These are phyloP conservation scores for Craterostigma plantagineum DNA, from an alignment of 257 asterid genomes.

Conservation along the genomic window DNA sequence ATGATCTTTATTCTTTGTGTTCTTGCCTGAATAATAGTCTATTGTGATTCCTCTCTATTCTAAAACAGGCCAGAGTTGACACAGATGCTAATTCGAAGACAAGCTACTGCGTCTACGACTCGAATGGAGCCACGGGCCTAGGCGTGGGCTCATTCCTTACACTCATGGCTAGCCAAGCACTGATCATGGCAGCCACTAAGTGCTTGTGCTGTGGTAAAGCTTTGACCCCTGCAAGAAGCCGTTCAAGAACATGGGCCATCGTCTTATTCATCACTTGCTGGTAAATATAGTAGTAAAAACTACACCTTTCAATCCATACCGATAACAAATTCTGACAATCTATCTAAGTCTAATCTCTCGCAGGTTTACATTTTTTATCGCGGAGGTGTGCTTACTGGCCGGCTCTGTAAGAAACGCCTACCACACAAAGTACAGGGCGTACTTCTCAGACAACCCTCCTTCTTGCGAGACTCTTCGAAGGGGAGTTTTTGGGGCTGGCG, in stretches of 20 bases:
- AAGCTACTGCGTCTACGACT: slow-evolving; percentile 42
- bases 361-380: slow-evolving; percentile 57
- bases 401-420: slow-evolving; percentile 67
- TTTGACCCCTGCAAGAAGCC: slow-evolving; percentile 51
- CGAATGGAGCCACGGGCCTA: slow-evolving; percentile 54
- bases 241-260: slow-evolving; percentile 53
- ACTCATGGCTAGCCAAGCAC: slow-evolving; percentile 53
- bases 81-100: slow-evolving; percentile 11
- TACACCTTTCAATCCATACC: too few relatives aligned
- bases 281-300: slow-evolving; percentile 28
- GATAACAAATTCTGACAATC: too few relatives aligned
- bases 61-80: slow-evolving; percentile 28
- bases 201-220: slow-evolving; percentile 78
- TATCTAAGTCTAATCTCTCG: too few relatives aligned
- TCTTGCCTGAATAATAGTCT: too few relatives aligned
- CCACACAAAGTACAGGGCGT: slow-evolving; percentile 52
- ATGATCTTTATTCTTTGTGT: too few relatives aligned
- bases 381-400: slow-evolving; percentile 63
- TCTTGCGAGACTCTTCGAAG: slow-evolving; percentile 62
- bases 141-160: slow-evolving; percentile 51
- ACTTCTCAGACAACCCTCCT: slow-evolving; percentile 27
- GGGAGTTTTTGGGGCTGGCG: slow-evolving; percentile 82
- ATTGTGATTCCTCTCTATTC: slow-evolving; percentile 1
- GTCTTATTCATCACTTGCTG: slow-evolving; percentile 64
- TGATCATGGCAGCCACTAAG: slow-evolving; percentile 41